phyloP scores from a whole-genome alignment of 257 asterid genomes.

The Ophiorrhiza pumila region DNA sequence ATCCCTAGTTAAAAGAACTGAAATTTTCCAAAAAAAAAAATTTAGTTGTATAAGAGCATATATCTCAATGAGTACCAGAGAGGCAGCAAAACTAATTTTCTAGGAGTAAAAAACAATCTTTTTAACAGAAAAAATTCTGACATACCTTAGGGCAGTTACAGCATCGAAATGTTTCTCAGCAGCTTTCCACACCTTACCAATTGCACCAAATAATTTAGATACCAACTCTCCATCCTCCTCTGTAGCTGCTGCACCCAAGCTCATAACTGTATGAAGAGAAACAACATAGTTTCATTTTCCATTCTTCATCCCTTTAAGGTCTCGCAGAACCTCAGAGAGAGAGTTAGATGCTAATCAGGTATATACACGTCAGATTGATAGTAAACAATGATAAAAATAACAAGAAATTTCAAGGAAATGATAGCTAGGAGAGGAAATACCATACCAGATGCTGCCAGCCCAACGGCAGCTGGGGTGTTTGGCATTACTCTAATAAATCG shows the following conservation, averaged over 20 bases:
- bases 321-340: neutral
- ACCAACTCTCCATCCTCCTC: slow-evolving; percentile 73
- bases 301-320: neutral
- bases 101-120: neutral
- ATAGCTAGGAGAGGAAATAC: neutral
- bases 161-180: slow-evolving; percentile 89
- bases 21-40: neutral
- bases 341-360: neutral
- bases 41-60: neutral
- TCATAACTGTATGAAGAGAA: slow-evolving; percentile 48
- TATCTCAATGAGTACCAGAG: neutral
- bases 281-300: slow-evolving; percentile 1
- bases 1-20: slow-evolving; percentile 7
- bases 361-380: neutral
- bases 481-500: slow-evolving; percentile 92
- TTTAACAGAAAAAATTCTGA: slow-evolving; percentile 12
- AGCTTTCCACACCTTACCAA: slow-evolving; percentile 93
- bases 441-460: slow-evolving; percentile 85
- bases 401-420: neutral
- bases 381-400: neutral
- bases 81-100: neutral
- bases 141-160: slow-evolving; percentile 79
- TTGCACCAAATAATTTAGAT: slow-evolving; percentile 66
- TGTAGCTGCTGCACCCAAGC: slow-evolving; percentile 67
- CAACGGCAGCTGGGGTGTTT: slow-evolving; percentile 91